Percentiles rank a stretch among this genome's conserved stretches.
These are phyloP conservation scores for Odontarrhena argentea DNA, from an alignment of 345 rosid genomes.

Conservation along the genomic window DNA sequence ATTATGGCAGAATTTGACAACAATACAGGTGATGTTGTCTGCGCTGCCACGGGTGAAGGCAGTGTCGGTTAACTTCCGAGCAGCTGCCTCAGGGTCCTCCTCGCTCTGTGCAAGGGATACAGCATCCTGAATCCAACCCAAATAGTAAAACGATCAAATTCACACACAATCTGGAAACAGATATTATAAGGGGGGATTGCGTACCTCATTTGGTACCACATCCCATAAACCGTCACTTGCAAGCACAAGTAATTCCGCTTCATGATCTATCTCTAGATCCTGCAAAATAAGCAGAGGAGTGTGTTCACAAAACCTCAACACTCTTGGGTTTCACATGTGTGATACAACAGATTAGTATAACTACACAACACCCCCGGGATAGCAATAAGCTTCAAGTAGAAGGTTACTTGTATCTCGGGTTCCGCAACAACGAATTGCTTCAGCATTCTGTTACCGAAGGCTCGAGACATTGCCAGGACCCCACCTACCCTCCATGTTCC, in stretches of 20 bases:
- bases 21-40: constrained; percentile 96
- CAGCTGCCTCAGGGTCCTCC: constrained; percentile 82
- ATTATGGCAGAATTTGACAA: constrained; percentile 73
- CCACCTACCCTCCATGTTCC: constrained; percentile 99
- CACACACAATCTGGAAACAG: not conserved
- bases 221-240: constrained; percentile 99
- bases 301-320: constrained; percentile 18
- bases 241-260: constrained; percentile 80
- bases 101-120: constrained; percentile 69
- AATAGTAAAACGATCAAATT: not conserved
- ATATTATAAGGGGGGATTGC: constrained; percentile 1
- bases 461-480: constrained; percentile 98
- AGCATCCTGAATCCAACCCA: constrained; percentile 66
- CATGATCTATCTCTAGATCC: constrained; percentile 78
- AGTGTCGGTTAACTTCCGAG: constrained; percentile 80
- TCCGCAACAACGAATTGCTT: constrained; percentile 97
- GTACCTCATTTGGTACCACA: constrained; percentile 90
- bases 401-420: constrained; percentile 94
- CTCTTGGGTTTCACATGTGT: not conserved
- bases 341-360: constrained; percentile 4
- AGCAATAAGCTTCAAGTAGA: constrained; percentile 25
- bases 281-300: constrained; percentile 41
- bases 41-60: constrained; percentile 89
- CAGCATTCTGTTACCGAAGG: constrained; percentile 98
- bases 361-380: constrained; percentile 6